Base-by-base conservation (phyloP, 352 stramenopile genomes). In the Phytophthora litchii region DNA sequence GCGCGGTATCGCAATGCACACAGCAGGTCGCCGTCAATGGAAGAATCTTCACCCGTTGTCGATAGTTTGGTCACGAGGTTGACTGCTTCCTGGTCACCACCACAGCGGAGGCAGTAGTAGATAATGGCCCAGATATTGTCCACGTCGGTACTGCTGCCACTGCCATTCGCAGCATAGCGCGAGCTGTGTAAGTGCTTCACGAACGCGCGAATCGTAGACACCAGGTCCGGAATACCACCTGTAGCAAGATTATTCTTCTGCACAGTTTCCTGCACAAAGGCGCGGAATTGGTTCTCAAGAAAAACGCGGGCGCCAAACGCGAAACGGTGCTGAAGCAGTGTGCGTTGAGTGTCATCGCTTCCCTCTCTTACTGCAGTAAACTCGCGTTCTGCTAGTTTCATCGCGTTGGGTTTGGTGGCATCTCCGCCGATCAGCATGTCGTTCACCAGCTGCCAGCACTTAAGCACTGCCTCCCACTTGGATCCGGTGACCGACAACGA, bases 71-170 rank as follows among this genome's bases (percentile, higher is more conserved):
- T 54, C 21, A 75, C 79, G 4, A 93, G 61, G 21, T 89, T 72
- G 3, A 85, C 69, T 7, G 84, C 84, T 58, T 95, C 86, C 20
- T 85, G 65, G 17, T 91, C 77, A 17, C 80, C 80, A 31, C 86
- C 86, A 23, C 80, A 90, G 31, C 86, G 86, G 13, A 95, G 47
- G 19, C 75, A 90, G 62, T 92, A 95, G 71, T 92, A 95, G 8
- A 95, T 37, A 43, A 92, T 54, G 1, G 83, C 67, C 86, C 86
- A 95, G 27, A 85, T 64, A 60, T 91, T 88, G 42, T 91, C 75
- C 16, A 71, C 41, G 9, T 77, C 61, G 20, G 59, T 80, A 23
- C 12, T 51, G 31, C 64, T 70, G 16, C 68, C 70, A 43, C 54
- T 74, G n/a, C 60, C 63, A 17, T 63, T 73, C 2, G 70, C 70